These are phyloP conservation scores for Diaporthe aspalathi DNA, from an alignment of 2,329 filamentous ascomycete species.

Conservation along the genomic window DNA sequence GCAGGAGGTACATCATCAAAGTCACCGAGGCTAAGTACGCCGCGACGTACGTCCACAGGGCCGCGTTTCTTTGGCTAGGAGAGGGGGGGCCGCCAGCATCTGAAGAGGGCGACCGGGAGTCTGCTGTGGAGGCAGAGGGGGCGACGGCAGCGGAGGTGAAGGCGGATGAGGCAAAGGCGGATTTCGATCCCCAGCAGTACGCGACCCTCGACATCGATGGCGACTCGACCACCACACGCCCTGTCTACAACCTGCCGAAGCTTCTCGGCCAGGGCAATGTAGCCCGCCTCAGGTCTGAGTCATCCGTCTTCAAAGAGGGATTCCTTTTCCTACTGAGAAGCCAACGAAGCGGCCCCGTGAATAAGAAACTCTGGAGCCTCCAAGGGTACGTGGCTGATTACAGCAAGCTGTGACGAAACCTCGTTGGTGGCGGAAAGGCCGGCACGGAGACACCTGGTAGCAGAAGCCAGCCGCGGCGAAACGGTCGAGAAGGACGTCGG, in stretches of 20 bases:
- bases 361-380: conserved; percentile 67
- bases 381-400: conserved; percentile 62
- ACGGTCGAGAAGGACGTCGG: neutral
- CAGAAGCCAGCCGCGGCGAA: neutral
- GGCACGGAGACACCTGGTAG: too few species aligned
- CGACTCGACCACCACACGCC: conserved; percentile 51
- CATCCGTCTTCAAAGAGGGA: conserved; percentile 50
- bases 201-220: conserved; percentile 57
- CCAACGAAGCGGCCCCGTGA: conserved; percentile 56
- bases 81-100: conserved; percentile 12
- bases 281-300: conserved; percentile 51
- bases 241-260: conserved; percentile 63
- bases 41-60: conserved; percentile 52
- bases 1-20: conserved; percentile 55
- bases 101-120: neutral
- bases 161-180: neutral
- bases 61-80: conserved; percentile 59
- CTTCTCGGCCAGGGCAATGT: conserved; percentile 63
- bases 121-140: neutral
- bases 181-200: conserved; percentile 50
- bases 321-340: conserved; percentile 58
- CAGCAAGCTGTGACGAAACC: neutral
- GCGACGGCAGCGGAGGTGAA: neutral
- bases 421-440: neutral
- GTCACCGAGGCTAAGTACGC: conserved; percentile 59